phyloP scores from a whole-genome alignment of 306 rosid genomes.

The Vigna radiata region DNA sequence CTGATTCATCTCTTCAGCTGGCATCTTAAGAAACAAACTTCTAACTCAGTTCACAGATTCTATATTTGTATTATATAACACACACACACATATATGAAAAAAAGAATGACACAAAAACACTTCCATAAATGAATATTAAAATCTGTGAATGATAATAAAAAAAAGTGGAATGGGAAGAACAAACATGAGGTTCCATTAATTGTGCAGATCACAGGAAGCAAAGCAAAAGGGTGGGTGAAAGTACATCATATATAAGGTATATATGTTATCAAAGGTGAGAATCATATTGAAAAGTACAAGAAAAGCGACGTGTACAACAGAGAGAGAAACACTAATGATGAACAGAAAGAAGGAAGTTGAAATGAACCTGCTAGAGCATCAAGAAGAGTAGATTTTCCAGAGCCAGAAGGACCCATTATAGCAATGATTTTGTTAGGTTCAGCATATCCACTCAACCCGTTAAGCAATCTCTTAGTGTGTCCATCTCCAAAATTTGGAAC shows the following conservation, averaged over 20 bases:
- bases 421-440: constrained; percentile 91
- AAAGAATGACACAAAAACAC: no score
- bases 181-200: neutral
- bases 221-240: neutral
- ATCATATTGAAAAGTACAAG: neutral
- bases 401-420: constrained; percentile 97
- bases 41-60: no score
- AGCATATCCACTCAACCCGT: constrained; percentile 79
- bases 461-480: constrained; percentile 71
- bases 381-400: constrained; percentile 95
- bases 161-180: neutral
- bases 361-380: constrained; percentile 84
- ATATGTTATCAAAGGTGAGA: neutral
- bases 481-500: constrained; percentile 76
- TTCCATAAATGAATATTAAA: neutral
- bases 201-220: neutral
- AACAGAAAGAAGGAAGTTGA: neutral
- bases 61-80: no score
- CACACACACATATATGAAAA: no score
- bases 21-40: no score
- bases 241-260: neutral
- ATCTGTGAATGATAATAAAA: neutral
- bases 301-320: neutral
- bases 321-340: no score
- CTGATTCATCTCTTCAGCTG: no score